Conservation (phyloP, 176 grass and related monocot genomes). For the Musa acuminata region DNA sequence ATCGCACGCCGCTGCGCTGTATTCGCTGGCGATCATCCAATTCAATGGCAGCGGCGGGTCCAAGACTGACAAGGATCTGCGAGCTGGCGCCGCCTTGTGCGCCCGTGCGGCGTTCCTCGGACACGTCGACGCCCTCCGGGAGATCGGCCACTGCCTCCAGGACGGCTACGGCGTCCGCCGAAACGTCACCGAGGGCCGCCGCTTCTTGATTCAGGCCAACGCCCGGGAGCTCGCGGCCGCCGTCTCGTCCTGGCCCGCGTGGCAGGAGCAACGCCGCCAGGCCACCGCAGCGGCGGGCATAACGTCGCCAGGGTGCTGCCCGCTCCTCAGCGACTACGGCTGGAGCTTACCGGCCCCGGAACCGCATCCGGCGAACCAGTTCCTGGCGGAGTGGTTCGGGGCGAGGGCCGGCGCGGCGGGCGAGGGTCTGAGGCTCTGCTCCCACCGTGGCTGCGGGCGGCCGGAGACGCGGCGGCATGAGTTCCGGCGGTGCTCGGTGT, state of each 20-base stretch:
- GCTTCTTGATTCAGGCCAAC: conserved; percentile 45
- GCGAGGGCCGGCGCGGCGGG: no score
- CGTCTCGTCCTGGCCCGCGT: neutral
- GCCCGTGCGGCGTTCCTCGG: conserved; percentile 42
- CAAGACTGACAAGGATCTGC: conserved; percentile 34
- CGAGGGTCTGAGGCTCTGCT: conserved; percentile 30
- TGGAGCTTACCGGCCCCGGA: neutral
- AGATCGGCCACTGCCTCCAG: conserved; percentile 65
- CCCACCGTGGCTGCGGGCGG: conserved; percentile 33
- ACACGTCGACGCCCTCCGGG: conserved; percentile 44
- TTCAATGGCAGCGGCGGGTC: conserved; percentile 60
- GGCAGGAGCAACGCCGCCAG: neutral
- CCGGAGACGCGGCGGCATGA: conserved; percentile 49
- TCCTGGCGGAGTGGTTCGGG: conserved; percentile 59
- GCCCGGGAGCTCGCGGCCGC: conserved; percentile 18
- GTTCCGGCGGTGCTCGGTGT: conserved; percentile 54
- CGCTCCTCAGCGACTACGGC: conserved; percentile 15
- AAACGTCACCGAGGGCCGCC: conserved; percentile 23
- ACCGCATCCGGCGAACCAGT: conserved; percentile 31
- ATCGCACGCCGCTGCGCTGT: conserved; percentile 39
- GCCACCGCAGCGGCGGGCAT: neutral
- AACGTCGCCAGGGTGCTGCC: neutral
- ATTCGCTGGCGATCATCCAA: conserved; percentile 47
- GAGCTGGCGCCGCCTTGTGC: conserved; percentile 39
- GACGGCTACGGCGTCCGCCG: conserved; percentile 51